Base-by-base conservation (phyloP, 2,329 filamentous ascomycete species). In the Parastagonospora nodorum region DNA sequence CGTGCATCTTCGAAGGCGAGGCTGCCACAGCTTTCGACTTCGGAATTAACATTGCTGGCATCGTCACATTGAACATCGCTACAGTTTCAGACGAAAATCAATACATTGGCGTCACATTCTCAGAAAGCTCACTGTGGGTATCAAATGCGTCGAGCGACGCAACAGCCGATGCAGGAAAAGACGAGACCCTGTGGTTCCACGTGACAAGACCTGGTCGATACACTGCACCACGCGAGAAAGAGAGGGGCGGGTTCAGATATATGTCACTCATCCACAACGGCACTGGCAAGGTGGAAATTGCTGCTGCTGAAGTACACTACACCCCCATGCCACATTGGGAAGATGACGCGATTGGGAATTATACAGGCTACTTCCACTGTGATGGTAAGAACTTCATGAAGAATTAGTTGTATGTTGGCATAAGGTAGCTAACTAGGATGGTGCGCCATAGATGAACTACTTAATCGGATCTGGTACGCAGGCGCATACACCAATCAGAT, bases 131-230 rank as follows among this genome's bases (percentile, higher is more conserved):
- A 0, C 55, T 81, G 1, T 84, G 78, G 78, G 78, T 84, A 39
- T 80, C 74, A 32, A 74, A 72, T 3, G 58, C 74, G 27, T 73
- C 67, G 7, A 74, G 75, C 50, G 80, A 82, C 61, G 77, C 76
- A 1, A 81, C 77, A 1, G 72, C 72, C 2, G 75, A 80, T 43
- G 68, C 72, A 4, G 78, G 76, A 0, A 72, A 78, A 9, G 80
- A 83, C 41, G 74, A 77, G 42, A 72, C 75, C 0, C 67, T 83
- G 0, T 83, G 78, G 78, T 80, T 82, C 46, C 63, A 72, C 7
- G 58, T 74, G 2, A 70, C 73, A 5, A 68, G 66, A 1, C 53
- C 71, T 4, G 77, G 78, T 0, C 58, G 51, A 2, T 80, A 80
- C 47, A 74, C 74, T 0, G 76, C 76, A 1, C 73, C 73, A 0